Conservation (phyloP, 441 rosid genomes). For the Erodium moschatum region DNA sequence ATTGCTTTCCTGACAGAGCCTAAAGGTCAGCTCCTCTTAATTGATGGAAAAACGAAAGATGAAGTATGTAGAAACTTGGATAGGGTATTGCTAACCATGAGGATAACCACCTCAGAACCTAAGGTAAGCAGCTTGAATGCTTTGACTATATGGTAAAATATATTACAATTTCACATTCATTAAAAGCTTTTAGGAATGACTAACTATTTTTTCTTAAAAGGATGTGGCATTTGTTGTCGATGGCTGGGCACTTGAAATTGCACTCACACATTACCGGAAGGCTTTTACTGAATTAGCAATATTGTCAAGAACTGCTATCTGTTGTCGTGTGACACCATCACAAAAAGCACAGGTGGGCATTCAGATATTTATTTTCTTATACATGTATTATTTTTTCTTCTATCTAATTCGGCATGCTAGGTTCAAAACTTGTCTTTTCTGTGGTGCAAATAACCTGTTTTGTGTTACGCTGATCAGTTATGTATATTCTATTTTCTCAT, state of each 20-base stretch:
- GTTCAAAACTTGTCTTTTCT: not conserved
- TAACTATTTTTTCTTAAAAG: constrained; percentile 24
- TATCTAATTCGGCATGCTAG: not conserved
- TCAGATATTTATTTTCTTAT: constrained; percentile 14
- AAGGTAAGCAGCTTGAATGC: constrained; percentile 42
- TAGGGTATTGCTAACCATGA: constrained; percentile 93
- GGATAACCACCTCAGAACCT: constrained; percentile 79
- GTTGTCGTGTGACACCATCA: constrained; percentile 39
- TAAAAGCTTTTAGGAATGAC: not conserved
- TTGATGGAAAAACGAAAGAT: constrained; percentile 89
- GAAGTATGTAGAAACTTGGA: constrained; percentile 83
- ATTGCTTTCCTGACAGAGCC: constrained; percentile 50
- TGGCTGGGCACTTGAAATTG: constrained; percentile 99
- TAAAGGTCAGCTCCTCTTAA: constrained; percentile 87
- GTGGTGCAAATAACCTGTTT: not conserved
- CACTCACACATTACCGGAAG: constrained; percentile 65
- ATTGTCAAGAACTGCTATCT: constrained; percentile 56
- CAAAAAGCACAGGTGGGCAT: constrained; percentile 86
- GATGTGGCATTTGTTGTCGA: constrained; percentile 94
- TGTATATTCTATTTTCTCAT: not conserved
- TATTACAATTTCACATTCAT: constrained; percentile 12
- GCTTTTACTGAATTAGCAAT: constrained; percentile 89
- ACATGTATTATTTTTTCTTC: constrained; percentile 6
- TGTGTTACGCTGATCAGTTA: not conserved
- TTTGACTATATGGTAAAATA: not conserved